Conservation (phyloP, 441 rosid species). For the Francoa sonchifolia region DNA sequence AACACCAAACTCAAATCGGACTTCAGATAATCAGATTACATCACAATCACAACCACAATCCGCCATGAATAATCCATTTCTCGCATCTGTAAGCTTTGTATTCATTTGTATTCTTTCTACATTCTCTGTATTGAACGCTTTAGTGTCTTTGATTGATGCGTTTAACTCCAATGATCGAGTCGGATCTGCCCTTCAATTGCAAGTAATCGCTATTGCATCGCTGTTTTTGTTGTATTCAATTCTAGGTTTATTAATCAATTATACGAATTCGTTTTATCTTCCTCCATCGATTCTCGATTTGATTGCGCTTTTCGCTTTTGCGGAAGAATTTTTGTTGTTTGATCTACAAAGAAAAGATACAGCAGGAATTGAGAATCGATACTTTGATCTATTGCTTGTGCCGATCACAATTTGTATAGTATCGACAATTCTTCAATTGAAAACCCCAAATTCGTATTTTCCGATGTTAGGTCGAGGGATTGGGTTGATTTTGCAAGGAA, state of each 20-base stretch:
- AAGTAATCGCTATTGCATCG: conserved; percentile 36
- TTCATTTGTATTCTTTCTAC: conserved; percentile 28
- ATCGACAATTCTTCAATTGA: conserved; percentile 40
- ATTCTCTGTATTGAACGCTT: conserved; percentile 38
- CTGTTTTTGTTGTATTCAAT: conserved; percentile 47
- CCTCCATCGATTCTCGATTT: conserved; percentile 34
- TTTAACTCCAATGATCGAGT: conserved; percentile 36
- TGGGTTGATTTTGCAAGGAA: conserved; percentile 71
- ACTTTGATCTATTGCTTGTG: conserved; percentile 68
- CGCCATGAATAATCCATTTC: conserved; percentile 8
- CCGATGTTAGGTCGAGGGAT: conserved; percentile 52
- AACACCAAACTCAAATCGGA: conserved; percentile 6
- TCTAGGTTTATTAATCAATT: conserved; percentile 22
- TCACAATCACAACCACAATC: conserved; percentile 14
- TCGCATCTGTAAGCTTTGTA: conserved; percentile 15
- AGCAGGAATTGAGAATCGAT: conserved; percentile 65
- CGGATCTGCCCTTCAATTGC: conserved; percentile 57
- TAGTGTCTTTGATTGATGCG: conserved; percentile 43
- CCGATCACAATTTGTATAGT: conserved; percentile 51
- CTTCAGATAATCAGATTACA: conserved; percentile 22
- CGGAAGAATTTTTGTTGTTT: conserved; percentile 59
- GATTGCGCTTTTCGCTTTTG: conserved; percentile 51
- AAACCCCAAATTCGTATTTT: conserved; percentile 17
- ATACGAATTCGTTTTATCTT: conserved; percentile 18
- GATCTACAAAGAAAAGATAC: conserved; percentile 59